A percentile compares a stretch with the other conserved stretches of the same genome.
Evolutionary conservation across 139 green algal genomes (phyloP).

Genomic region (Chlamydomonas incerta): DNA sequence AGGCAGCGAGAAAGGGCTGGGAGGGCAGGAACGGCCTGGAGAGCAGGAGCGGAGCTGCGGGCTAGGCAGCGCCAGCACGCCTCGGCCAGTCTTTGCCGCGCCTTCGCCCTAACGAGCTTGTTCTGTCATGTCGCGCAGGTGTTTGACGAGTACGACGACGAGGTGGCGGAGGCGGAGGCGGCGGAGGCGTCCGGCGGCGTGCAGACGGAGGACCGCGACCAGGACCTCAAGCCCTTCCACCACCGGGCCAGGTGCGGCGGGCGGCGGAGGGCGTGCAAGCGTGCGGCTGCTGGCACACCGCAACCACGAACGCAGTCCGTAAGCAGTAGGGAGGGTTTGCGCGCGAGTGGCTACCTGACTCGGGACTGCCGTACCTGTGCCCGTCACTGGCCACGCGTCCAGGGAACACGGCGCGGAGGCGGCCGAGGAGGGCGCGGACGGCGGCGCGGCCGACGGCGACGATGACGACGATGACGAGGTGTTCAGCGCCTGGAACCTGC

Average conservation of each 20-base stretch:
- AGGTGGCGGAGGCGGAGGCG: constrained; percentile 83
- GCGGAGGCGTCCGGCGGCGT: constrained; percentile 60
- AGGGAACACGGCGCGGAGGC: constrained; percentile 53
- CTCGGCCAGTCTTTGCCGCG: too few species aligned
- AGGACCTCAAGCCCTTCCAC: constrained; percentile 76
- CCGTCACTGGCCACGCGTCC: not conserved
- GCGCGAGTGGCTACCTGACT: not conserved
- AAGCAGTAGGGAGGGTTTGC: too few species aligned
- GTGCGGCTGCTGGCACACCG: too few species aligned
- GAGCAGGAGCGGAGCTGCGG: too few species aligned
- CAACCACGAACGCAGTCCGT: too few species aligned
- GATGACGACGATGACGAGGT: constrained; percentile 50
- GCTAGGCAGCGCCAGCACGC: too few species aligned
- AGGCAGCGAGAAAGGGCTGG: too few species aligned
- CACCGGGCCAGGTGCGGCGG: not conserved
- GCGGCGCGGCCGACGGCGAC: constrained; percentile 58
- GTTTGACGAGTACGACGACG: constrained; percentile 92
- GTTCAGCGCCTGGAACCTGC: constrained; percentile 87
- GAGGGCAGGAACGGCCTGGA: too few species aligned
- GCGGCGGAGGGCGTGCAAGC: too few species aligned
- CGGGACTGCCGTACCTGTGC: too few species aligned
- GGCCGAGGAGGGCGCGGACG: constrained; percentile 52
- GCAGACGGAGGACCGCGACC: constrained; percentile 66
- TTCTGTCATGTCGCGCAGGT: constrained; percentile 55
- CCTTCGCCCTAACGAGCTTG: too few species aligned